phyloP scores from a whole-genome alignment of 768 basidiomycete genomes.

The Mycena vulgaris region DNA sequence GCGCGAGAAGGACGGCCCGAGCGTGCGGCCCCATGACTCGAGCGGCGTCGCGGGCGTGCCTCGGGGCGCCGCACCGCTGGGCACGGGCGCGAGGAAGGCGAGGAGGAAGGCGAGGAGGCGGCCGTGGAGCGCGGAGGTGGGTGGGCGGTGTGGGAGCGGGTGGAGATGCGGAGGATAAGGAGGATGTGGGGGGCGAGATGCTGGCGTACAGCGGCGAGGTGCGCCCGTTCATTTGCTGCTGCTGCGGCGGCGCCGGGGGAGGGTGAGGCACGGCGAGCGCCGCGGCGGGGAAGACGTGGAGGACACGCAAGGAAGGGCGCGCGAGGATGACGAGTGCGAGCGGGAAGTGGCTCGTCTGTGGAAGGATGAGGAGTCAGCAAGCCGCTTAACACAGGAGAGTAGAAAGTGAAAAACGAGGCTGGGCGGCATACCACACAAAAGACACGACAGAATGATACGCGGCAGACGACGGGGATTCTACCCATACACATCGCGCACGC shows the following conservation, averaged over 20 bases:
- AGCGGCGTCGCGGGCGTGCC: no score
- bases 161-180: conserved; percentile 25
- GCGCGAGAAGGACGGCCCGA: conserved; percentile 32
- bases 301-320: conserved; percentile 11
- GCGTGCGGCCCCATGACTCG: conserved; percentile 19
- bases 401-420: no score
- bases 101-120: conserved; percentile 34
- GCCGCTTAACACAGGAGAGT: no score
- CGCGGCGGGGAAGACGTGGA: conserved; percentile 39
- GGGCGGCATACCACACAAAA: no score
- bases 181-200: conserved; percentile 7
- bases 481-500: no score
- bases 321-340: conserved; percentile 27
- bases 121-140: conserved; percentile 29
- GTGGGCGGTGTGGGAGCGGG: conserved; percentile 28
- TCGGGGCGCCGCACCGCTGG: conserved; percentile 7
- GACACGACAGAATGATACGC: no score
- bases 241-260: not conserved
- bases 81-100: conserved; percentile 31
- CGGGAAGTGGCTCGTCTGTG: conserved; percentile 30
- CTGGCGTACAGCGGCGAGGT: conserved; percentile 9
- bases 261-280: conserved; percentile 19
- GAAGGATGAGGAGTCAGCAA: not conserved
- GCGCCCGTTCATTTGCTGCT: no score
- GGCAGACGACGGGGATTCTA: no score